Conservation (phyloP, 176 grass and related monocot species). For the Alloteropsis semialata region DNA sequence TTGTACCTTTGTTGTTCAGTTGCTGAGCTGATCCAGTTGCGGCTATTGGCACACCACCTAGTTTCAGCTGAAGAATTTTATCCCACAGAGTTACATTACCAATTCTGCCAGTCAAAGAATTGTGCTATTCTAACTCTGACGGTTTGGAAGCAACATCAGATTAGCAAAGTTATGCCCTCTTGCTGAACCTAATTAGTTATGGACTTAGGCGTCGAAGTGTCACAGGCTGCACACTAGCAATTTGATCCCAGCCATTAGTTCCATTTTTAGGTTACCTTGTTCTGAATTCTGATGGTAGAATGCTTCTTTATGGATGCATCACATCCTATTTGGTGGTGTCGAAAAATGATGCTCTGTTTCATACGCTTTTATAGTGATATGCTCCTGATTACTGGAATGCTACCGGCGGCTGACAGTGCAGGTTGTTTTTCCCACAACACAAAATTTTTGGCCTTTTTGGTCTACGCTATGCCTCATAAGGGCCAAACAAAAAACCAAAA, state of each 20-base stretch:
- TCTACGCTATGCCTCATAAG: not conserved
- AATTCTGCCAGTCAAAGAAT: not conserved
- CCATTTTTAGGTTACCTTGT: not conserved
- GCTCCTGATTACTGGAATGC: not conserved
- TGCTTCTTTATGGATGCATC: not conserved
- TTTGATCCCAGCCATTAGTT: not conserved
- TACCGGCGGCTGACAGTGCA: no score
- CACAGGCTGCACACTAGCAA: not conserved
- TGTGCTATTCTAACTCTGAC: not conserved
- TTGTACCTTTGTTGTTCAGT: not conserved
- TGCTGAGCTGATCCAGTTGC: not conserved
- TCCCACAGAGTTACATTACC: not conserved
- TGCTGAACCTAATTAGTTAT: not conserved
- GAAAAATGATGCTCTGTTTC: not conserved
- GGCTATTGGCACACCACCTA: not conserved
- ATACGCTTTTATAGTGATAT: not conserved
- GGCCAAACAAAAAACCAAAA: not conserved
- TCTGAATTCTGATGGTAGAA: not conserved
- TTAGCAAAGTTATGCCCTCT: not conserved
- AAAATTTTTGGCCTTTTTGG: not conserved
- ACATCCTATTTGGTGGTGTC: not conserved
- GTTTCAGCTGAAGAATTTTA: not conserved
- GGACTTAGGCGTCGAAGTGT: not conserved
- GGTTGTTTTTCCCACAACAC: not conserved
- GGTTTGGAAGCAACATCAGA: not conserved